phyloP scores from a whole-genome alignment of 371 early-diverging fungal species.

The Smittium culicis region DNA sequence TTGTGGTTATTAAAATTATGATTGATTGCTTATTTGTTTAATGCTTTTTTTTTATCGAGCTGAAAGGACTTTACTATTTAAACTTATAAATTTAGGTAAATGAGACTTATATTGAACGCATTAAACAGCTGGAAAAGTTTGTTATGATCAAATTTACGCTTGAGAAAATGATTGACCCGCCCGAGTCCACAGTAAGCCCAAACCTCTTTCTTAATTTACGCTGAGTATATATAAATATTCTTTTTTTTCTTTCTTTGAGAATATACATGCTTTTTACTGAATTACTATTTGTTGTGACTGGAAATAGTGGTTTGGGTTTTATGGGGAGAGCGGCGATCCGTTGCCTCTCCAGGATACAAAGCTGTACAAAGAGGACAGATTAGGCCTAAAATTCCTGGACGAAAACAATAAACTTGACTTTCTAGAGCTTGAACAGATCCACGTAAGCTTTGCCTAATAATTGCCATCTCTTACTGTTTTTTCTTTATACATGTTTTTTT shows the following conservation, averaged over 20 bases:
- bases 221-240: background rate
- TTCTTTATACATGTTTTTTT: too few relatives aligned
- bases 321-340: constrained; percentile 35
- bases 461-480: too few relatives aligned
- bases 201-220: too few relatives aligned
- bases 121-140: constrained; percentile 47
- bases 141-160: constrained; percentile 63
- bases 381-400: constrained; percentile 48
- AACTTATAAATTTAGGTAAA: too few relatives aligned
- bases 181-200: constrained; percentile 53
- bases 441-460: too few relatives aligned
- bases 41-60: too few relatives aligned
- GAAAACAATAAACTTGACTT: constrained; percentile 41
- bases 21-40: background rate
- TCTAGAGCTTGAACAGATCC: constrained; percentile 46
- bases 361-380: constrained; percentile 47
- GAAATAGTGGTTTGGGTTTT: constrained; percentile 59
- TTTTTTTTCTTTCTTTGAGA: background rate
- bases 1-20: too few relatives aligned
- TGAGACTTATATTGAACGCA: constrained; percentile 37
- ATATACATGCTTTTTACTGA: background rate
- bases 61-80: too few relatives aligned
- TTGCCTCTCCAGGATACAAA: constrained; percentile 41
- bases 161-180: constrained; percentile 67
- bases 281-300: background rate